These are phyloP conservation scores for Kalmusia sp. DNA, from an alignment of 2,329 filamentous ascomycete species.

Conservation along the genomic window DNA sequence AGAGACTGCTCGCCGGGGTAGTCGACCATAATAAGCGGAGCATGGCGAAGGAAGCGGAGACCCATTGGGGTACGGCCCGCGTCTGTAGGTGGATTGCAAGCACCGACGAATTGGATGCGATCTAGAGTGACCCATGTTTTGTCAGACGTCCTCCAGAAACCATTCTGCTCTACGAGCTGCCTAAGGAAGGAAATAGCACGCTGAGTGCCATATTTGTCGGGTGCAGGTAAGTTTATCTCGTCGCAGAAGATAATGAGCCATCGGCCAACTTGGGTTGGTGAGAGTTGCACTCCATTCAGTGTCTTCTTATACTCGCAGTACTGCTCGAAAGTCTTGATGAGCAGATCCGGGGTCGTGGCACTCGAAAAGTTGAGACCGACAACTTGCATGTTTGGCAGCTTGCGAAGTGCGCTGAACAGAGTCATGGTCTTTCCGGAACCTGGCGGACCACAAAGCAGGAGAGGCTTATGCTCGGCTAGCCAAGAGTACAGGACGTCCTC, in stretches of 20 bases:
- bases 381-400: conserved; percentile 98
- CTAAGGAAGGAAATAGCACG: conserved; percentile 96
- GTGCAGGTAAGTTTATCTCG: conserved; percentile 97
- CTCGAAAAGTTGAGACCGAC: conserved; percentile 99
- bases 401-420: conserved; percentile 93
- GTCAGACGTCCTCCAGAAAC: conserved; percentile 97
- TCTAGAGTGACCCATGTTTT: conserved; percentile 98
- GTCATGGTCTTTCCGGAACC: conserved; percentile 99
- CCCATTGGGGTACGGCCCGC: conserved; percentile 95
- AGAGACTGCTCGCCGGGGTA: conserved; percentile 96
- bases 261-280: conserved; percentile 92
- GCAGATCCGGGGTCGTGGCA: conserved; percentile 93
- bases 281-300: conserved; percentile 91
- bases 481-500: conserved; percentile 99
- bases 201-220: conserved; percentile 97
- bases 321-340: conserved; percentile 99
- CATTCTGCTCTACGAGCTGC: conserved; percentile 97
- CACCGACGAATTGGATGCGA: conserved; percentile 97
- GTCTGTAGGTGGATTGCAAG: conserved; percentile 97
- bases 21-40: conserved; percentile 99
- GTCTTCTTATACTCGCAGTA: conserved; percentile 99
- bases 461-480: conserved; percentile 97
- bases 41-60: conserved; percentile 91
- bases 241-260: conserved; percentile 99
- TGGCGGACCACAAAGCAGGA: conserved; percentile 94